Evolutionary conservation across 1,284 basidiomycete species (phyloP), one percentile per base, ranked within the genome.

Genomic region (Cerioporus squamosus): DNA sequence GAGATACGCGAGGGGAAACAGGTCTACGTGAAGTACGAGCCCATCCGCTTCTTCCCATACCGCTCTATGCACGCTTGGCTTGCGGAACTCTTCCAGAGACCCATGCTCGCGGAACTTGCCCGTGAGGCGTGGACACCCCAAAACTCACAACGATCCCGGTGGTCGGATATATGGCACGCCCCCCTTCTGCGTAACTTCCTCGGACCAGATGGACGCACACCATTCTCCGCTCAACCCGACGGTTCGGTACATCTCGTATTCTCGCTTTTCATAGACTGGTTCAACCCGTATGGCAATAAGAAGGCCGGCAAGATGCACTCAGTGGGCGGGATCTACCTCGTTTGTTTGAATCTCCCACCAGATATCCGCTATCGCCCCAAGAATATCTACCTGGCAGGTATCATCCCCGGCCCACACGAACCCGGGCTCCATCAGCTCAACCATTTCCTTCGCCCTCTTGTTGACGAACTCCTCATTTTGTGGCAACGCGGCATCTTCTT

Each of bases 221-320:
- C 18, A 2, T 63, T 63, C 31, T 58, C 54, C 1, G 24, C 39
- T 12, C 39, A 59, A 20, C 6, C 31, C 2, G 5, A 43, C 5
- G 61, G 57, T 0, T 54, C 53, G 0, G 8, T 51, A 3, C 60
- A 66, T 31, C 62, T 71, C 0, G 59, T 68, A 3, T 72, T 72
- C 59, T 61, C 58, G 12, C 57, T 70, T 1, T 69, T 60, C 56
- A 51, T 72, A 5, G 71, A 73, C 51, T 67, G 66, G 62, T 71
- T 71, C 58, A 70, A 72, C 54, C 71, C 72, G 7, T 64, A 46
- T 40, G 60, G 61, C 3, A 72, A 71, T 61, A 69, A 70, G 56
- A 36, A 59, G 22, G 66, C 65, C 0, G 69, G 70, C 0, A 70
- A 68, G 43, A 44, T 24, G 0, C 61, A 67, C 39, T 66, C 68